Conservation (phyloP, 257 asterid species). For the Paraleonurus japonicus region DNA sequence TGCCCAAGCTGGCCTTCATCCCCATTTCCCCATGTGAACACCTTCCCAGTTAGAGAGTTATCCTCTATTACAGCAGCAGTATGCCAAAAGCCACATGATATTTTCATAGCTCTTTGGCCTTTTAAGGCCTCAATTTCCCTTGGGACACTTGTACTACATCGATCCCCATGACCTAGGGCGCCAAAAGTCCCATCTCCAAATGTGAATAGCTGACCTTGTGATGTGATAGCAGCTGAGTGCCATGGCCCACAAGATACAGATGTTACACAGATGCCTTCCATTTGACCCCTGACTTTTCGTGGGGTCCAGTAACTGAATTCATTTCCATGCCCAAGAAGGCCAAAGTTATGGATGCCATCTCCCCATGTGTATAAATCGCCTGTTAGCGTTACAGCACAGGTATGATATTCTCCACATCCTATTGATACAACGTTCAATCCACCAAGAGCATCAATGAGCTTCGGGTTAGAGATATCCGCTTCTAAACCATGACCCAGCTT, state of each 20-base stretch:
- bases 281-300: slow-evolving; percentile 47
- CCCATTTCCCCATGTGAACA: slow-evolving; percentile 85
- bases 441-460: slow-evolving; percentile 41
- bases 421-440: slow-evolving; percentile 44
- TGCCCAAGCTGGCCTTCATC: slow-evolving; percentile 79
- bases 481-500: slow-evolving; percentile 72
- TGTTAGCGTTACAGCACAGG: slow-evolving; percentile 57
- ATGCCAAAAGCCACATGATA: slow-evolving; percentile 81
- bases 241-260: slow-evolving; percentile 74
- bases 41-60: slow-evolving; percentile 40
- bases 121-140: slow-evolving; percentile 59
- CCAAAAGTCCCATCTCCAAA: slow-evolving; percentile 87
- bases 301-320: slow-evolving; percentile 67
- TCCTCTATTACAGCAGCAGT: slow-evolving; percentile 71
- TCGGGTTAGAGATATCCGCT: slow-evolving; percentile 46
- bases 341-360: slow-evolving; percentile 53
- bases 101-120: slow-evolving; percentile 43
- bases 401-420: slow-evolving; percentile 77
- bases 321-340: slow-evolving; percentile 74
- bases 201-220: slow-evolving; percentile 58
- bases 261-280: slow-evolving; percentile 49
- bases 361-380: slow-evolving; percentile 87
- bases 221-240: slow-evolving; percentile 73
- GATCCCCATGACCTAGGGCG: slow-evolving; percentile 75
- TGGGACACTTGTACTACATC: slow-evolving; percentile 46